These are phyloP conservation scores for Paramecium bursaria DNA, from an alignment of 73 alveolate genomes.

Conservation along the genomic window DNA sequence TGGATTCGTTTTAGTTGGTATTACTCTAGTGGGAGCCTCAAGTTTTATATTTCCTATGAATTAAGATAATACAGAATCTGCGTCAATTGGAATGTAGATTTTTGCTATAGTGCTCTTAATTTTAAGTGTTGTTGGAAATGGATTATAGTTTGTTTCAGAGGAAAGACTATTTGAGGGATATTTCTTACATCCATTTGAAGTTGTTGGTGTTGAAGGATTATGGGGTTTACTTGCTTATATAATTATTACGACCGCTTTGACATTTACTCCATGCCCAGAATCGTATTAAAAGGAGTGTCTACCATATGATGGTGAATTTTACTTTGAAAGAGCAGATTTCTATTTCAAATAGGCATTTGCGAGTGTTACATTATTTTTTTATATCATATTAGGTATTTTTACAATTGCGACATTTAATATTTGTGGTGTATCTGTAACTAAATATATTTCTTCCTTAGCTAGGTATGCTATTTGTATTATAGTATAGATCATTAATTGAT, in stretches of 20 bases:
- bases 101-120: constrained; percentile 51
- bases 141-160: constrained; percentile 78
- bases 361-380: constrained; percentile 50
- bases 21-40: constrained; percentile 82
- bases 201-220: constrained; percentile 96
- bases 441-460: constrained; percentile 85
- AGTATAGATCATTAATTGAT: constrained; percentile 85
- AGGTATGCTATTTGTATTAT: constrained; percentile 72
- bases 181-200: constrained; percentile 90
- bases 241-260: constrained; percentile 71
- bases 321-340: constrained; percentile 63
- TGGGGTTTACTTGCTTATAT: constrained; percentile 87
- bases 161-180: constrained; percentile 82
- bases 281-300: constrained; percentile 13
- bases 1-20: constrained; percentile 81
- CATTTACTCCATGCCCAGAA: constrained; percentile 54
- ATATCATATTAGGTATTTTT: constrained; percentile 77
- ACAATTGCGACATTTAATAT: constrained; percentile 92
- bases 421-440: constrained; percentile 93
- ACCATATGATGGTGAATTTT: constrained; percentile 7
- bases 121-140: constrained; percentile 58
- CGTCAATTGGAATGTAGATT: background rate
- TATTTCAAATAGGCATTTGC: constrained; percentile 32
- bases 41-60: constrained; percentile 48
- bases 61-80: constrained; percentile 46